Conservation (phyloP, 148 eudicot species). For the Bassia scoparia region DNA sequence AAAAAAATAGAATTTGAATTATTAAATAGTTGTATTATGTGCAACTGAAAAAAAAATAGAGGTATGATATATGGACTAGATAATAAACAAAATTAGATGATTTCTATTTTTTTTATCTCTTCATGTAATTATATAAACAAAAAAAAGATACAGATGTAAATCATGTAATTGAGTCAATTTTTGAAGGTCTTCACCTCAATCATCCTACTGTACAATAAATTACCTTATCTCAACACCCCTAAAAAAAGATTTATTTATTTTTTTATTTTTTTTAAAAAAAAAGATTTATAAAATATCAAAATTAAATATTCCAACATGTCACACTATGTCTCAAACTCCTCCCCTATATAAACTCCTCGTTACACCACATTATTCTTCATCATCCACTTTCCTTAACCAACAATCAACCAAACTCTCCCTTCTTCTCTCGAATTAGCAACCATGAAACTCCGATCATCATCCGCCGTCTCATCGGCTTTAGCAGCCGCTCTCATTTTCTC, state of each 20-base stretch:
- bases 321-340: not conserved
- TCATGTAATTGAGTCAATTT: not conserved
- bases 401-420: not conserved
- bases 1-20: too few species aligned
- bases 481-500: slow-evolving; percentile 7
- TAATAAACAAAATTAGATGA: too few species aligned
- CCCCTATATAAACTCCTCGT: slow-evolving; percentile 32
- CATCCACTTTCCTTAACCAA: slow-evolving; percentile 13
- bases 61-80: too few species aligned
- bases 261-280: too few species aligned
- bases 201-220: not conserved
- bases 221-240: not conserved
- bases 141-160: too few species aligned
- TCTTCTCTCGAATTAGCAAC: not conserved
- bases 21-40: too few species aligned
- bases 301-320: not conserved
- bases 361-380: not conserved
- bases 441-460: slow-evolving; percentile 1
- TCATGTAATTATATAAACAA: too few species aligned
- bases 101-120: too few species aligned
- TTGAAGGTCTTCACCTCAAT: not conserved
- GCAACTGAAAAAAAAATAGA: too few species aligned
- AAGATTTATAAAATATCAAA: not conserved
- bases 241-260: too few species aligned
- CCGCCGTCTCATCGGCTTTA: not conserved